Evolutionary conservation across 2,329 filamentous ascomycete species (phyloP), one percentile per base, ranked within the genome.

Genomic region (Talaromyces sp.): DNA sequence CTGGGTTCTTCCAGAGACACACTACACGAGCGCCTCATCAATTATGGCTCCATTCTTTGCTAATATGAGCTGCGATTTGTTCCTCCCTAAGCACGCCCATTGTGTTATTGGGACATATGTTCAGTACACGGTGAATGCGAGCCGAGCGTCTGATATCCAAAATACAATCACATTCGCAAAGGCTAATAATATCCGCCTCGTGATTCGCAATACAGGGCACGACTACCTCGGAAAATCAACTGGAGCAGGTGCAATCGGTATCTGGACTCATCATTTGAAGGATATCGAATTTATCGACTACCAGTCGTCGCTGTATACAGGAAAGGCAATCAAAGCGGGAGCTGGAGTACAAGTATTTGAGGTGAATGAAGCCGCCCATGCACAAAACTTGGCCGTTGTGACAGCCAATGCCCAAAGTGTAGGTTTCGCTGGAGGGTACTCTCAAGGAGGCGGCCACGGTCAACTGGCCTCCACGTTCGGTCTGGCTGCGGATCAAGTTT

Each of bases 381-480:
- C 73, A 1, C 67, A 76, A 60, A 78, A 81, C 55, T 71, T 83
- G 17, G 77, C 78, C 0, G 72, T 86, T 4, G 81, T 88, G 83
- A 81, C 1, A 86, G 85, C 1, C 79, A 79, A 54, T 58, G 60
- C 28, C 51, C 60, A 22, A 22, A 22, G 22, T 17, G 84, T 88
- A 4, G 85, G 85, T 1, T 65, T 85, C 8, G 81, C 83, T 0
- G 86, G 86, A 10, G 86, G 86, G 0, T 88, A 83, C 66, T 80
- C 77, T 4, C 83, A 86, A 68, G 85, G 85, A 4, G 86, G 85
- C 11, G 86, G 87, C 0, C 84, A 87, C 67, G 81, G 79, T 0
- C 74, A 80, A 27, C 60, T 62, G 2, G 28, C 47, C 10, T 55
- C 60, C 17, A 13, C n/a, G 8, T 60, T 51, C 13, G 60, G 87